Base-by-base conservation (phyloP, 345 rosid species). In the Limnanthes douglasii region DNA sequence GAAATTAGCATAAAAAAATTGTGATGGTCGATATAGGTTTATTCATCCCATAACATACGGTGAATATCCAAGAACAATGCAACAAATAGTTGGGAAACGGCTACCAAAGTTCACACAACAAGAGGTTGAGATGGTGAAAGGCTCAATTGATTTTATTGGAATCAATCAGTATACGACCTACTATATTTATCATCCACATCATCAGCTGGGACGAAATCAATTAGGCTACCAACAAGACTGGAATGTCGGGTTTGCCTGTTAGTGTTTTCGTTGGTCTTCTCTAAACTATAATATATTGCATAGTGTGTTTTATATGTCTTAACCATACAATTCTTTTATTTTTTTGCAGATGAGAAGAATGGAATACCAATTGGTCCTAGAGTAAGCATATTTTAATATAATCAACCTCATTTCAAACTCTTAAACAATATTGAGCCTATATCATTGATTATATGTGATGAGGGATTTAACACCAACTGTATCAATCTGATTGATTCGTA, bases 21-120 rank as follows among this genome's bases (percentile, higher is more conserved):
- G 39, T 8, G 14, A 16, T 11, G 36, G 38, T 17, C 6, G 1
- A 29, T 17, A 10, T 30, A 88, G 98, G 95, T 90, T 84, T 50
- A 68, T 90, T 31, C 95, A 90, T 59, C 98, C 95, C 11, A 41
- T 90, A 45, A 82, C 75, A 3, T 84, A 84, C 25, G 98, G 98
- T 5, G 82, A 77, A 58, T 90, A 90, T 46, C 98, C 98, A 0
- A 75, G 47, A 61, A 80, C 95, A 15, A 72, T 90, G 68, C 94
- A 80, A 56, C 31, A 65, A 14, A 90, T 84, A 6, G 92, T 72
- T n/a, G 75, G 75, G 27, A 50, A 63, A 8, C 66, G 92, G 60
- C 75, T 90, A 31, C 95, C 98, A 3, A 72, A 72, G 53, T 90
- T 90, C 66, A 58, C 98, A 0, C 20, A 50, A 24, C 66, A 79